These are phyloP conservation scores for Polyporus tsugae DNA, from an alignment of 1,284 basidiomycete species.

Conservation along the genomic window DNA sequence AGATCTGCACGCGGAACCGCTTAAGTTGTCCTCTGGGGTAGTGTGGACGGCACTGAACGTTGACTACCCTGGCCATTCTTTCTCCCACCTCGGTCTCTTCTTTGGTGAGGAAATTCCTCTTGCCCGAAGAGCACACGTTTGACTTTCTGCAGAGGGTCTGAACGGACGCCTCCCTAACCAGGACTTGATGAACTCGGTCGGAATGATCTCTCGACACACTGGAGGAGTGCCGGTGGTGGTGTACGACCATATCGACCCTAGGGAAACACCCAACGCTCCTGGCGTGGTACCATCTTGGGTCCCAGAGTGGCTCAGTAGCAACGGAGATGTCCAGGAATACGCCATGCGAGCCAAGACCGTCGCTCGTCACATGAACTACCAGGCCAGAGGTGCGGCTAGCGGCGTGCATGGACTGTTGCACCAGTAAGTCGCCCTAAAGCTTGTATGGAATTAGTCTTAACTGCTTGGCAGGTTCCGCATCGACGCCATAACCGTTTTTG, in stretches of 20 bases:
- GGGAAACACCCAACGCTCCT: constrained; percentile 47
- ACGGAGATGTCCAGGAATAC: constrained; percentile 58
- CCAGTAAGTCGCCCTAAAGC: constrained; percentile 53
- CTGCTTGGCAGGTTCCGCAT: constrained; percentile 77
- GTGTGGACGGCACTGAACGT: constrained; percentile 96
- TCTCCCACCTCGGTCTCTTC: constrained; percentile 92
- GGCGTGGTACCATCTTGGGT: constrained; percentile 53
- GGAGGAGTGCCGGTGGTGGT: constrained; percentile 78
- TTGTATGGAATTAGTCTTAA: not conserved
- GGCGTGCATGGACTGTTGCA: constrained; percentile 85
- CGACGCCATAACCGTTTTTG: constrained; percentile 93
- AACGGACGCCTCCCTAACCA: constrained; percentile 97
- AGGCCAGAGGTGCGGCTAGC: constrained; percentile 75
- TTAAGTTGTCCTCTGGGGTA: constrained; percentile 76
- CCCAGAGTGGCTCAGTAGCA: constrained; percentile 52
- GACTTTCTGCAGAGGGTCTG: constrained; percentile 78
- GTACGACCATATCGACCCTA: constrained; percentile 76
- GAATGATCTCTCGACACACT: constrained; percentile 75
- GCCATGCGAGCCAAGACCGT: constrained; percentile 69
- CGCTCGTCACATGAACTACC: constrained; percentile 69
- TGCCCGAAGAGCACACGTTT: constrained; percentile 6
- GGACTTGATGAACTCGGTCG: constrained; percentile 89
- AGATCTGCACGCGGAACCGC: constrained; percentile 74
- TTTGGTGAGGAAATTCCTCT: constrained; percentile 65
- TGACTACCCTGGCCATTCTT: constrained; percentile 97